Evolutionary conservation across 768 basidiomycete genomes (phyloP).

Genomic region (Boletus tylopilopsis): DNA sequence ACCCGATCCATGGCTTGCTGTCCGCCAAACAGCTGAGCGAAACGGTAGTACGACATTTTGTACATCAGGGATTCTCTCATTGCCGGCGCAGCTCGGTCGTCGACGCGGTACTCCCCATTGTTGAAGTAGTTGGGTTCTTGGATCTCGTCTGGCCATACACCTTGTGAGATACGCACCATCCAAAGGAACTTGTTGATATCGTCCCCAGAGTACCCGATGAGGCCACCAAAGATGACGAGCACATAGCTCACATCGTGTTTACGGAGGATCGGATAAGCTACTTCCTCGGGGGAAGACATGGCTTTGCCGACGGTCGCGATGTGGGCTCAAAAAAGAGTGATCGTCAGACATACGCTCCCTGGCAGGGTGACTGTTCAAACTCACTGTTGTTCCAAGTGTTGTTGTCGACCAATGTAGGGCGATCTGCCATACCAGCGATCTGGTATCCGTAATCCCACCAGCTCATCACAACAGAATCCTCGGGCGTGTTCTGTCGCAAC

Average conservation of each 20-base stretch:
- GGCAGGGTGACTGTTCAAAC: slow-evolving; percentile 28
- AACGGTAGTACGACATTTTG: slow-evolving; percentile 98
- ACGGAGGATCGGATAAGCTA: slow-evolving; percentile 93
- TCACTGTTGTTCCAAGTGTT: slow-evolving; percentile 99
- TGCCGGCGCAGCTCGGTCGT: slow-evolving; percentile 74
- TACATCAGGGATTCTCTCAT: slow-evolving; percentile 99
- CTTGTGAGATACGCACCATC: slow-evolving; percentile 96
- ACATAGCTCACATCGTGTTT: slow-evolving; percentile 99
- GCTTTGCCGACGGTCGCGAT: slow-evolving; percentile 99
- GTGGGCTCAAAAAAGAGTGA: slow-evolving; percentile 64
- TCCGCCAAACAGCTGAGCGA: slow-evolving; percentile 82
- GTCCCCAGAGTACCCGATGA: slow-evolving; percentile 96
- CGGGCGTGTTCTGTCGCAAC: slow-evolving; percentile 91
- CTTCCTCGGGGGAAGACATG: slow-evolving; percentile 92
- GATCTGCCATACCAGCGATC: slow-evolving; percentile 98
- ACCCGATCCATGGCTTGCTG: slow-evolving; percentile 79
- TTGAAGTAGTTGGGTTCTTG: slow-evolving; percentile 96
- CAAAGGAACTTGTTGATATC: slow-evolving; percentile 99
- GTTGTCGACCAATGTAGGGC: slow-evolving; percentile 95
- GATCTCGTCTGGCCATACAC: slow-evolving; percentile 98
- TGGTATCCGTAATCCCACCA: slow-evolving; percentile 99
- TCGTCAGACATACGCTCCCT: slow-evolving; percentile 5
- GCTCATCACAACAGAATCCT: slow-evolving; percentile 93
- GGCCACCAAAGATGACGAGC: slow-evolving; percentile 94
- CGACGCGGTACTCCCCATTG: slow-evolving; percentile 90